Conservation (phyloP, 2,329 filamentous ascomycete genomes). For the Diaporthe ampelina region DNA sequence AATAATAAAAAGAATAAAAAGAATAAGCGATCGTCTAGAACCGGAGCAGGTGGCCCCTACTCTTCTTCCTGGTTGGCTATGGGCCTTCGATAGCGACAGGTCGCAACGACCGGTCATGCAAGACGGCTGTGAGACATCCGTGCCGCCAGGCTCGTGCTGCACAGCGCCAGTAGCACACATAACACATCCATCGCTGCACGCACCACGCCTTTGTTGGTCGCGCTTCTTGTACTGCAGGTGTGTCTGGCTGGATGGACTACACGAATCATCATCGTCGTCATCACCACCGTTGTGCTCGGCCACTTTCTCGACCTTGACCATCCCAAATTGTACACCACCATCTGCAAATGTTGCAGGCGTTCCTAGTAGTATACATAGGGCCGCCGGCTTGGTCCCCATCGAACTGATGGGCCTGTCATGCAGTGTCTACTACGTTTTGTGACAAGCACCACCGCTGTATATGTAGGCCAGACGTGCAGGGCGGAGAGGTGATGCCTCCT, state of each 20-base stretch:
- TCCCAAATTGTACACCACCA: no score
- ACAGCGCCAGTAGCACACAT: constrained; percentile 12
- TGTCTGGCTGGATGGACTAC: background rate
- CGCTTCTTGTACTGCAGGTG: background rate
- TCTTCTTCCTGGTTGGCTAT: constrained; percentile 2
- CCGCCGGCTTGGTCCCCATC: background rate
- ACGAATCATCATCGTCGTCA: background rate
- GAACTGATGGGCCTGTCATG: background rate
- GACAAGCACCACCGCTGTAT: constrained; percentile 15
- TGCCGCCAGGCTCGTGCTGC: constrained; percentile 34
- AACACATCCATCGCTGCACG: background rate
- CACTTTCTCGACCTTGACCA: background rate
- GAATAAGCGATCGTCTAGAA: background rate
- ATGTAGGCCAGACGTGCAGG: background rate
- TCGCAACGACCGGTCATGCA: constrained; percentile 33
- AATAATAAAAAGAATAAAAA: background rate
- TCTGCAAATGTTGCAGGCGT: background rate
- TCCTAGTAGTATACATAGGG: background rate
- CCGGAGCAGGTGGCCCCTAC: background rate
- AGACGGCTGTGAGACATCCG: constrained; percentile 31
- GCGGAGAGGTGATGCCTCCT: constrained; percentile 10
- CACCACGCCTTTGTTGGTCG: background rate
- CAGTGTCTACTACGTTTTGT: background rate
- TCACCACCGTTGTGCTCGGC: background rate
- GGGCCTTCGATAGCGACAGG: constrained; percentile 14